phyloP scores from a whole-genome alignment of 1,139 yeast genomes.

The Yamadazyma atmosphaerica region DNA sequence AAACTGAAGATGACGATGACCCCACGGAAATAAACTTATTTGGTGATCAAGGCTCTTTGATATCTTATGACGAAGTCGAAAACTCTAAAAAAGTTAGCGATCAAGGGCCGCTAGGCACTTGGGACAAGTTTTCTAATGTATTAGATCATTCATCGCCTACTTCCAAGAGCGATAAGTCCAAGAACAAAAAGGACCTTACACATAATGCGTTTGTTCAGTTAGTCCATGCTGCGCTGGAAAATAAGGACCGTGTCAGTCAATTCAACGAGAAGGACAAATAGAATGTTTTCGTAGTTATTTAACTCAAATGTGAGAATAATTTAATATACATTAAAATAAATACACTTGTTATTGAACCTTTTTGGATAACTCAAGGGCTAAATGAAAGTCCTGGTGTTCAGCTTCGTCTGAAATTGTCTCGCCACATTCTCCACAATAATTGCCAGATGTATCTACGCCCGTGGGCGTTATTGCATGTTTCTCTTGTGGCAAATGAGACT shows the following conservation, averaged over 20 bases:
- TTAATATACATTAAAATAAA: slow-evolving; percentile 1
- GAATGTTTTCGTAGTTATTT: background rate
- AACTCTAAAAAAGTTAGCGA: slow-evolving; percentile 17
- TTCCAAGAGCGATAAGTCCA: slow-evolving; percentile 11
- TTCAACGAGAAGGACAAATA: slow-evolving; percentile 30
- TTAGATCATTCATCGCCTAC: slow-evolving; percentile 23
- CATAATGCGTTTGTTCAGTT: slow-evolving; percentile 66
- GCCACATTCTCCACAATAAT: slow-evolving; percentile 29
- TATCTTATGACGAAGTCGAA: slow-evolving; percentile 6
- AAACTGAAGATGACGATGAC: slow-evolving; percentile 56
- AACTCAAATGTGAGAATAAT: too few species aligned
- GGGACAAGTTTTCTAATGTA: slow-evolving; percentile 5
- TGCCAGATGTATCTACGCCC: too few species aligned
- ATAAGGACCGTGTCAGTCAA: slow-evolving; percentile 57
- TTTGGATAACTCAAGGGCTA: slow-evolving; percentile 39
- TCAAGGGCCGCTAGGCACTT: slow-evolving; percentile 6
- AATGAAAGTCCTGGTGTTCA: slow-evolving; percentile 44
- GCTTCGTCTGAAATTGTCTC: slow-evolving; percentile 27
- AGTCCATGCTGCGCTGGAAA: slow-evolving; percentile 68
- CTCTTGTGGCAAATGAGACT: background rate
- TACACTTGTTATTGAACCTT: slow-evolving; percentile 5
- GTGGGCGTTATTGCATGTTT: too few species aligned
- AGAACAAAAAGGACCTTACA: slow-evolving; percentile 21
- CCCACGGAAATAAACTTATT: slow-evolving; percentile 48
- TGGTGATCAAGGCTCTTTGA: slow-evolving; percentile 29